phyloP scores from a whole-genome alignment of 2,329 filamentous ascomycete species.

The Fusarium beomiforme region DNA sequence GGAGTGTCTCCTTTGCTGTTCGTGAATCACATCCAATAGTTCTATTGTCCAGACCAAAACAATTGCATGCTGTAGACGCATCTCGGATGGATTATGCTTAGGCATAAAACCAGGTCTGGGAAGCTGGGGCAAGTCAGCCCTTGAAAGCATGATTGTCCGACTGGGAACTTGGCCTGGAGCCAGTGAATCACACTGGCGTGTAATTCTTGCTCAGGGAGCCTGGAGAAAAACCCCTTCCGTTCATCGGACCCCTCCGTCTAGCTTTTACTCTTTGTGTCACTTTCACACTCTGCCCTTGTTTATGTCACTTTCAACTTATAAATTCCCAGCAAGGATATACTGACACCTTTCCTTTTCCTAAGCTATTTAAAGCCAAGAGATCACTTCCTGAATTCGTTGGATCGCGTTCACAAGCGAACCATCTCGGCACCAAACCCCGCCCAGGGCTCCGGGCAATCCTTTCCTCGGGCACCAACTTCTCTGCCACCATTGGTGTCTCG shows the following conservation, averaged over 20 bases:
- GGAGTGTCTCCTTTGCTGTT: background rate
- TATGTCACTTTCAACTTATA: slow-evolving; percentile 4
- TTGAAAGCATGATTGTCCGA: slow-evolving; percentile 12
- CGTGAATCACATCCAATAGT: slow-evolving; percentile 14
- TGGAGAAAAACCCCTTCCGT: background rate
- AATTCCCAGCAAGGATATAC: background rate
- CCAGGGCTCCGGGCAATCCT: slow-evolving; percentile 30
- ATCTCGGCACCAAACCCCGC: slow-evolving; percentile 60
- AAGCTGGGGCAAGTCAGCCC: background rate
- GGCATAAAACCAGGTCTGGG: background rate
- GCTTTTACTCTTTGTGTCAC: slow-evolving; percentile 4
- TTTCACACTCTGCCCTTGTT: background rate
- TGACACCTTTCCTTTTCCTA: background rate
- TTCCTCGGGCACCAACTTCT: slow-evolving; percentile 32
- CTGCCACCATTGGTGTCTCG: slow-evolving; percentile 30
- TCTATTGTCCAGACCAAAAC: slow-evolving; percentile 3
- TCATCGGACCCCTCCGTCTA: background rate
- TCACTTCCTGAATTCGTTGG: slow-evolving; percentile 29
- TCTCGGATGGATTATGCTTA: background rate
- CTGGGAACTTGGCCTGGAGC: slow-evolving; percentile 3
- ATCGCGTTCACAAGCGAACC: slow-evolving; percentile 58
- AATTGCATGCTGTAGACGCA: background rate
- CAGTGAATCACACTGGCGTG: slow-evolving; percentile 12
- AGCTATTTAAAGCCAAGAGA: slow-evolving; percentile 26
- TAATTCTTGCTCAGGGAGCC: background rate